phyloP scores from a whole-genome alignment of 305 asterid species.

The Fraxinus greggii region DNA sequence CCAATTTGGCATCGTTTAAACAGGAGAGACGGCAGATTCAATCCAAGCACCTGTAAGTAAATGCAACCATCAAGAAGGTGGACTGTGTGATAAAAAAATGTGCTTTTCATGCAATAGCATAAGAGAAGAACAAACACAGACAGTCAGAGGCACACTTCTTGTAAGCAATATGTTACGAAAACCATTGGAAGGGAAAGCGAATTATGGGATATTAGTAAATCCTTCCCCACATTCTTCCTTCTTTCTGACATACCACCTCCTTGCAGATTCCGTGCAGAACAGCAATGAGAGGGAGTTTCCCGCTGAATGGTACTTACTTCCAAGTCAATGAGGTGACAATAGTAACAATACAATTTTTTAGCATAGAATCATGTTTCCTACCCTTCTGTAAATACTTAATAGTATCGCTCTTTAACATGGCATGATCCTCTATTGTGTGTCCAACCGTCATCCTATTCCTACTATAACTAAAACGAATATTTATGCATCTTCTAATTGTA shows the following conservation, averaged over 20 bases:
- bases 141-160: conserved; percentile 88
- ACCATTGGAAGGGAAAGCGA: conserved; percentile 6
- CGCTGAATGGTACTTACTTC: conserved; percentile 91
- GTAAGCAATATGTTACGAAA: conserved; percentile 42
- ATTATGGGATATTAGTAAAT: conserved; percentile 2
- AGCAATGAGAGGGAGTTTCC: conserved; percentile 93
- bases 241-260: conserved; percentile 25
- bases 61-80: conserved; percentile 53
- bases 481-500: not conserved
- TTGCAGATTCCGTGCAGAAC: conserved; percentile 86
- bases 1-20: conserved; percentile 30
- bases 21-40: conserved; percentile 84
- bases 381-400: not conserved
- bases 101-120: conserved; percentile 66
- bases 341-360: not conserved
- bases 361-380: not conserved
- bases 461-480: not conserved
- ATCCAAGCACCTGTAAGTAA: conserved; percentile 61
- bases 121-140: conserved; percentile 70
- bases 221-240: not conserved
- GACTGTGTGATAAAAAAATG: conserved; percentile 50
- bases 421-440: not conserved
- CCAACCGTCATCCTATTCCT: not conserved
- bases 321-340: conserved; percentile 84
- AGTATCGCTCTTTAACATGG: not conserved